phyloP scores from a whole-genome alignment of 2,329 filamentous ascomycete genomes.

The Phialemoniopsis sp. region DNA sequence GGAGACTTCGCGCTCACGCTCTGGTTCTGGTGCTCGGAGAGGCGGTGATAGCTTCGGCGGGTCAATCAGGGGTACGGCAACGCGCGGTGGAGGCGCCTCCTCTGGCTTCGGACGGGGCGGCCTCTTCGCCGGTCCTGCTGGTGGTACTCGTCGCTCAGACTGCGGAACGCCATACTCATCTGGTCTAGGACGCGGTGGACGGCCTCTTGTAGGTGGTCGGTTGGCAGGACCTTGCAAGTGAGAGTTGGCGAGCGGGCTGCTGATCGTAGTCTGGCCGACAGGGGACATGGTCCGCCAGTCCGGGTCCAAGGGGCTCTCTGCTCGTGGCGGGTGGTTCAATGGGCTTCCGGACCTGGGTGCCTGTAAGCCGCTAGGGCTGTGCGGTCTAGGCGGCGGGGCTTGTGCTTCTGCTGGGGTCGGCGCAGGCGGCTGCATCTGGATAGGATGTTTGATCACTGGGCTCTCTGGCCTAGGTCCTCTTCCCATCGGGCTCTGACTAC shows the following conservation, averaged over 20 bases:
- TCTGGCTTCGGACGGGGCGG: background rate
- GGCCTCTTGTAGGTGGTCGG: too few species aligned
- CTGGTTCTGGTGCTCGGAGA: background rate
- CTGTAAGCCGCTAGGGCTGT: background rate
- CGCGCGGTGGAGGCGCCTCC: background rate
- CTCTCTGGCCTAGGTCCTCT: slow-evolving; percentile 2
- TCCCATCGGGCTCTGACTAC: slow-evolving; percentile 1
- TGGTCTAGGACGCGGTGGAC: background rate
- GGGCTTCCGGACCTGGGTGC: background rate
- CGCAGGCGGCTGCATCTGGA: too few species aligned
- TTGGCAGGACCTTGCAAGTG: too few species aligned
- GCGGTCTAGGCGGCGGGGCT: too few species aligned
- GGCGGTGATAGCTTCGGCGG: too few species aligned
- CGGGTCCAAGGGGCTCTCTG: slow-evolving; percentile 2
- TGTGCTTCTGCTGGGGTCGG: too few species aligned
- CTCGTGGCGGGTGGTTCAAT: background rate
- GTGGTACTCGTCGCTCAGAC: background rate
- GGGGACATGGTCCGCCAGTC: too few species aligned
- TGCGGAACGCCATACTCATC: slow-evolving; percentile 2
- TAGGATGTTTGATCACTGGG: background rate
- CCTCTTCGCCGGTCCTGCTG: background rate
- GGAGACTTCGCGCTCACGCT: background rate
- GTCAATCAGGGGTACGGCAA: too few species aligned
- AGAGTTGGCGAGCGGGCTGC: too few species aligned
- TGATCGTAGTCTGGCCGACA: too few species aligned